A percentile compares a stretch with the other conserved stretches of the same genome.
Conservation (phyloP, 176 grass and related monocot species). For the Ensete ventricosum region DNA sequence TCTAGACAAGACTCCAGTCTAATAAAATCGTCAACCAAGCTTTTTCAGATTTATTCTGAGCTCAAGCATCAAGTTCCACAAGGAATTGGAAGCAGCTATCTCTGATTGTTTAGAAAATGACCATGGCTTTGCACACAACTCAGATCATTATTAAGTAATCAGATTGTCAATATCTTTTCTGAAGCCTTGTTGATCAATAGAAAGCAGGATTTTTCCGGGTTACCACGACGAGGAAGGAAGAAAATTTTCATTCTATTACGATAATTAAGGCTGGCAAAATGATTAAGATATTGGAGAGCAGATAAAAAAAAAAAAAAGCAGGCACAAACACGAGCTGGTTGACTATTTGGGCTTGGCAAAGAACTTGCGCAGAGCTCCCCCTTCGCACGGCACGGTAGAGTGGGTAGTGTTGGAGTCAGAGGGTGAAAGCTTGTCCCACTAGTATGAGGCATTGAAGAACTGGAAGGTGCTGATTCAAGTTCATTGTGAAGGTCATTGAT, state of each 20-base stretch:
- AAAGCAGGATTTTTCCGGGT: no score
- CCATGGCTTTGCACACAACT: no score
- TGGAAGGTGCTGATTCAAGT: conserved; percentile 47
- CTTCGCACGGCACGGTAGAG: conserved; percentile 43
- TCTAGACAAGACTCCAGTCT: background rate
- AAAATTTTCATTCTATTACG: background rate
- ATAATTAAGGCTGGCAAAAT: background rate
- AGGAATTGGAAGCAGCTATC: background rate
- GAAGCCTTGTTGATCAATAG: no score
- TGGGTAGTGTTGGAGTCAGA: conserved; percentile 48
- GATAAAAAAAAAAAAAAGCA: background rate
- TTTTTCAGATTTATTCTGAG: background rate
- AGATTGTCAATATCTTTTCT: no score
- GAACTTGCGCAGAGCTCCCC: conserved; percentile 50
- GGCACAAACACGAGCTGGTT: conserved; percentile 51
- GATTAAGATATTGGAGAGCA: background rate
- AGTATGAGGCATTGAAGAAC: conserved; percentile 42
- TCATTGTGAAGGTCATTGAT: conserved; percentile 68
- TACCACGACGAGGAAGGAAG: no score
- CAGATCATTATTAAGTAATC: no score
- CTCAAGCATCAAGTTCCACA: background rate
- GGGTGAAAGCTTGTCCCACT: conserved; percentile 43
- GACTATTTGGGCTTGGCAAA: conserved; percentile 41
- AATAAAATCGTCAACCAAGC: background rate
- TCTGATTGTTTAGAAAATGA: no score